Evolutionary conservation across 257 asterid genomes (phyloP), one percentile per base, ranked within the genome.

Genomic region (Scutellaria baicalensis): DNA sequence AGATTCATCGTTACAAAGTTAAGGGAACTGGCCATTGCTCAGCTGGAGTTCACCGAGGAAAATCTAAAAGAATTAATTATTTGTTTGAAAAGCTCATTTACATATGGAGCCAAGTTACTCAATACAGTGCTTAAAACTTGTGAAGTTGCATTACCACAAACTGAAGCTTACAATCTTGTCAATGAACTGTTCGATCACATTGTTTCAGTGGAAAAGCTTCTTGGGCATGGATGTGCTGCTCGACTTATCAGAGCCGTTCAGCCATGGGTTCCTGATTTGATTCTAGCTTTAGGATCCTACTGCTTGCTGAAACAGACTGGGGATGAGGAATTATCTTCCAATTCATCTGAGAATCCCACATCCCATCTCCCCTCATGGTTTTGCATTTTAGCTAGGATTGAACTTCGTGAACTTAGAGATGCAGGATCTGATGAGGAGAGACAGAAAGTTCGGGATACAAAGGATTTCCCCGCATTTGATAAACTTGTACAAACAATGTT

Each of bases 261-360:
- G 82, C 90, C 85, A 67, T 91, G 97, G 97, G 58, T 85, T 60
- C 93, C 97, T 44, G 97, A 94, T 84, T 75, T 94, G 70, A 79
- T 89, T 65, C 74, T 94, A 57, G 92, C 95, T 43, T 55, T 91
- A 61, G 97, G 95, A 70, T 87, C 89, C 59, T 3, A 51, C 63
- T 76, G 69, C 81, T 71, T 89, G 61, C 78, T 83, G 71, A 87
- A 80, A 35, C 81, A 78, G 69, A 76, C 75, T 38, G 38, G 68
- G 10, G 82, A 20, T 21, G 81, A 72, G 13, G 82, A 62, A 43
- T 39, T 43, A 9, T 8, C 35, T 66, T 77, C 64, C 31, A 72
- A 69, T 74, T 49, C 79, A 57, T 62, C 78, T 63, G 80, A 78
- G 36, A 76, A 74, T 60, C 70, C 38, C 23, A 43, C 59, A 42